Base-by-base conservation (phyloP, 768 basidiomycete genomes). In the Glaciozyma antarctica region DNA sequence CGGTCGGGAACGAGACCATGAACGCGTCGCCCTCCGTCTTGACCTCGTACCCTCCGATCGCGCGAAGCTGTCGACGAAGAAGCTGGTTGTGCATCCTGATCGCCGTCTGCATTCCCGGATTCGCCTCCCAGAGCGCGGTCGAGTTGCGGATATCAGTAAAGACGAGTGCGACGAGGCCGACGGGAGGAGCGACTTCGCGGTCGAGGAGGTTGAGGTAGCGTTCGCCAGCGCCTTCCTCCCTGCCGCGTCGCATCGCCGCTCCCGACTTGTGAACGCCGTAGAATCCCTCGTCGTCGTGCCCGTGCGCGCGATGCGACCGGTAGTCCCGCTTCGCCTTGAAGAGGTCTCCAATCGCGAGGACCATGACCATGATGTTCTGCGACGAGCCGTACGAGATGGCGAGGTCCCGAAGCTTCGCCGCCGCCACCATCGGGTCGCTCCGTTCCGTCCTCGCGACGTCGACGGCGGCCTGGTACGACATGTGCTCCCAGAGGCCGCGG, bases 1-100 rank as follows among this genome's bases (percentile, higher is more conserved):
- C 83, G 3, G 86, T 88, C 3, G 90, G 88, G 82, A 99, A 99
- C 26, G 94, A 90, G 60, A 92, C 92, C 88, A 99, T 93, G 80
- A 99, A 99, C 0, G 94, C 86, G 73, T 98, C 95, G 34, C 95
- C 95, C 85, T 99, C 95, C 16, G 95, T 99, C 78, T 99, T 99
- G 74, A 98, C 94, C 49, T 97, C 91, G 76, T 98, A 99, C 1
- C 95, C 95, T 34, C 92, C 92, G 72, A 92, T 93, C 49, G 87
- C 81, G 34, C 94, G 84, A 41, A 97, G 79, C 66, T 87, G 85
- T 9, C 93, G 82, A 26, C 95, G 85, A 54, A 98, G 81, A 28
- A 97, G 80, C 58, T 79, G 81, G 75, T 98, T 93, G 78, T 99
- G 95, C 70, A 91, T 77, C 32, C 85, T 84, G 81, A 95, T 93